Conservation (phyloP, 2,329 filamentous ascomycete genomes). For the Bipolaris cookei region DNA sequence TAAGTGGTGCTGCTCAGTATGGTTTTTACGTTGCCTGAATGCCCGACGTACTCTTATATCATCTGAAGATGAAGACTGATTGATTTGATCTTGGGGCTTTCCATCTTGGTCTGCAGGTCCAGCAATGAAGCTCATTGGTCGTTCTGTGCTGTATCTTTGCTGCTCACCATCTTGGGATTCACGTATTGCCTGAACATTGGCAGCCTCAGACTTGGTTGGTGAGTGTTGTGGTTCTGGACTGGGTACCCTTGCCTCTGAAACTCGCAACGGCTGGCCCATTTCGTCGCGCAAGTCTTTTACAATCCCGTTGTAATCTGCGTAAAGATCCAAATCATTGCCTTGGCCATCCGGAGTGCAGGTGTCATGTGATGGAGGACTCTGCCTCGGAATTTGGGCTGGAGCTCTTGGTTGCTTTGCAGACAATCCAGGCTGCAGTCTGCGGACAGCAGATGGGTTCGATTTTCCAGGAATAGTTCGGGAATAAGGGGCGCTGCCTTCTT, state of each 20-base stretch:
- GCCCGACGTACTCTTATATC: slow-evolving; percentile 9
- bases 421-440: slow-evolving; percentile 33
- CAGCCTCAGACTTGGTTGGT: slow-evolving; percentile 2
- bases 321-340: slow-evolving; percentile 45
- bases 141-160: slow-evolving; percentile 39
- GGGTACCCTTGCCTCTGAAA: slow-evolving; percentile 20
- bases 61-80: slow-evolving; percentile 21
- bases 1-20: slow-evolving; percentile 9
- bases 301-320: slow-evolving; percentile 48
- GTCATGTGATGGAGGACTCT: slow-evolving; percentile 22
- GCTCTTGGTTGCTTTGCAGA: slow-evolving; percentile 27
- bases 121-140: slow-evolving; percentile 49
- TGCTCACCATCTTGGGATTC: slow-evolving; percentile 28
- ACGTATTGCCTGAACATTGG: slow-evolving; percentile 9
- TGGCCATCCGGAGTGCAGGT: slow-evolving; percentile 25
- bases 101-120: slow-evolving; percentile 44
- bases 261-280: slow-evolving; percentile 36
- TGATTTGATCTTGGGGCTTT: slow-evolving; percentile 47
- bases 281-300: slow-evolving; percentile 44
- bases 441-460: slow-evolving; percentile 41
- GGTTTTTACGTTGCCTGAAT: slow-evolving; percentile 15
- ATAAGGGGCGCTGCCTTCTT: slow-evolving; percentile 32
- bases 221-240: slow-evolving; percentile 14
- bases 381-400: slow-evolving; percentile 35
- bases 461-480: slow-evolving; percentile 39